Base-by-base conservation (phyloP, 805 yeast species). In the Suhomyces kilbournensis region DNA sequence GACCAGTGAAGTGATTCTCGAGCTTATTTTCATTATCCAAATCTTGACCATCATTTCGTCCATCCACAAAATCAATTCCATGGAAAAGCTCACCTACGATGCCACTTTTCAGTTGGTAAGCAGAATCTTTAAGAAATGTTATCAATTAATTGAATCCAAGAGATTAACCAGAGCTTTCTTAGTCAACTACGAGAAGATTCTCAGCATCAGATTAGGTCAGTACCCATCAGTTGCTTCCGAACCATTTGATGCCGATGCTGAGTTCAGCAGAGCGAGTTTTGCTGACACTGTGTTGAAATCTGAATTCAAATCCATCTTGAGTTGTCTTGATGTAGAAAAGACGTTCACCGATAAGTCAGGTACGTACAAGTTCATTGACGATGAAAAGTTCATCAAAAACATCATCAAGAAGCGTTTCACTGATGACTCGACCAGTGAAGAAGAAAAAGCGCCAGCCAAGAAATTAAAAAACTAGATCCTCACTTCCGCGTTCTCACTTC, bases 1-100 rank as follows among this genome's bases (percentile, higher is more conserved):
- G 2, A 75, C 81, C 43, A 83, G 85, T 9, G 88, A 83, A 34
- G 72, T 85, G 1, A 63, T 79, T 17, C 77, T 85, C n/a, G 93
- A 88, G 64, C 66, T 81, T 39, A 68, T 77, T 1, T 66, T 86
- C 19, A 49, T 87, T 4, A 52, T 85, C 4, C 86, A 85, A 57
- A 72, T 81, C 2, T 58, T 85, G 8, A 71, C 82, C 1, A 71
- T 68, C 26, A 53, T 70, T 17, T 48, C 60, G 1, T 53, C 63
- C 17, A 63, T 72, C 39, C 58, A 73, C 52, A 54, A 63, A 10
- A 47, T 63, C 7, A 54, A 58, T 8, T 47, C 68, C 19, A 65
- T 62, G 51, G 63, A 53, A 17, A 46, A 34, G 1, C 59, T 59
- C 20, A 48, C 50, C 3, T 47, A 53, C 5, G 60, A 65, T 9